These are phyloP conservation scores for Aechmea fasciata DNA, from an alignment of 176 grass and related monocot species.

Conservation along the genomic window DNA sequence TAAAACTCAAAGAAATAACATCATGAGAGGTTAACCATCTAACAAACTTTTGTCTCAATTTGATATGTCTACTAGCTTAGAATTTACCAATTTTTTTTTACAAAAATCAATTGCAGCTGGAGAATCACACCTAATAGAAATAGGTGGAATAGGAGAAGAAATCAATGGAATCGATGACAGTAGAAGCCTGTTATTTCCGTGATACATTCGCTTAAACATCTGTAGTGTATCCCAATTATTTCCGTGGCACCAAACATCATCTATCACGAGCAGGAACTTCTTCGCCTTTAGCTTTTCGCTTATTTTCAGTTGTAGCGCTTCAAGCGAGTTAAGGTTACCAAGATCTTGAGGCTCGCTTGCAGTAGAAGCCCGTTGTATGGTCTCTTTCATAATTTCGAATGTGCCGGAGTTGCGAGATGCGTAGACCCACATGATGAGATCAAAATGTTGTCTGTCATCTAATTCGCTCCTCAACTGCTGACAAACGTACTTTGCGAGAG, in stretches of 20 bases:
- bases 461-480: not conserved
- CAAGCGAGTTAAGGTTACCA: not conserved
- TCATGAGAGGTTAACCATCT: too few species aligned
- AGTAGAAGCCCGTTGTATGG: not conserved
- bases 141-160: too few species aligned
- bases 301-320: constrained; percentile 4
- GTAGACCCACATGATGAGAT: not conserved
- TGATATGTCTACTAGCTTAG: too few species aligned
- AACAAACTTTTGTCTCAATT: too few species aligned
- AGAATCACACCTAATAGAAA: too few species aligned
- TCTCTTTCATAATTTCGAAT: not conserved
- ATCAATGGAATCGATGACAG: too few species aligned
- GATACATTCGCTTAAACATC: too few species aligned
- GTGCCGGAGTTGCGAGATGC: not conserved
- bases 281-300: not conserved
- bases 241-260: constrained; percentile 21
- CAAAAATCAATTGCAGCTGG: too few species aligned
- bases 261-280: constrained; percentile 21
- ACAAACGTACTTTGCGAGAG: not conserved
- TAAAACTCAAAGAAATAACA: too few species aligned
- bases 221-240: not conserved
- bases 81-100: too few species aligned
- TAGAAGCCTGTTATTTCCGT: too few species aligned
- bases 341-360: not conserved
- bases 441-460: too few species aligned